Evolutionary conservation across 106 monocot species (phyloP).

Genomic region (Dendrobium chrysotoxum): DNA sequence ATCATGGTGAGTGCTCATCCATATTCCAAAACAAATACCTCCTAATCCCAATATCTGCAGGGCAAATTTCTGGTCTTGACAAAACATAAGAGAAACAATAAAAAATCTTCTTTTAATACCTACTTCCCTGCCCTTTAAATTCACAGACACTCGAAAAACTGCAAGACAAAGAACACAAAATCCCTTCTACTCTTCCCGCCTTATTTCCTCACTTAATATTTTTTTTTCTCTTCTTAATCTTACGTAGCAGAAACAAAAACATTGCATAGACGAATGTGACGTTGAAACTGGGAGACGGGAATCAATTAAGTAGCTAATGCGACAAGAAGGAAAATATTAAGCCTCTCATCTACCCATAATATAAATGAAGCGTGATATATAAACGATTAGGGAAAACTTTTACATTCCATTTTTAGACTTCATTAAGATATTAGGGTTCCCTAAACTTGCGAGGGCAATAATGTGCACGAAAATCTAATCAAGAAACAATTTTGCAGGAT

Average conservation of each 20-base stretch:
- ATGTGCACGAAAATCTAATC: neutral
- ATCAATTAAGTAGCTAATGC: neutral
- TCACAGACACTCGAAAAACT: neutral
- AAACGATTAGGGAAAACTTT: conserved; percentile 6
- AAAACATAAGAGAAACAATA: neutral
- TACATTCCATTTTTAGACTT: neutral
- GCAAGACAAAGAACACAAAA: neutral
- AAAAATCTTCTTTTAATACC: neutral
- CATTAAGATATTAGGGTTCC: neutral
- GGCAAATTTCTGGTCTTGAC: neutral
- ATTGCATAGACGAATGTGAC: neutral
- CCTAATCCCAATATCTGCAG: conserved; percentile 63
- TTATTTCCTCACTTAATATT: neutral
- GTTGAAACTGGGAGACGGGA: neutral
- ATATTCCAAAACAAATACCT: conserved; percentile 83
- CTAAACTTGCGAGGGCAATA: neutral
- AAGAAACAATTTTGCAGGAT: neutral
- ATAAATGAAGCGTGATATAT: neutral
- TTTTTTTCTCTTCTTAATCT: neutral
- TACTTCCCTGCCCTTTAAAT: neutral
- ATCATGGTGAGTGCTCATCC: conserved; percentile 91
- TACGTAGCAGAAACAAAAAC: no score
- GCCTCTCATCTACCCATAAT: neutral
- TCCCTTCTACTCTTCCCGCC: neutral
- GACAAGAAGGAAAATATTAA: no score